Evolutionary conservation across 106 monocot genomes (phyloP), one percentile per base, ranked within the genome.

Genomic region (Gastrodia elata): DNA sequence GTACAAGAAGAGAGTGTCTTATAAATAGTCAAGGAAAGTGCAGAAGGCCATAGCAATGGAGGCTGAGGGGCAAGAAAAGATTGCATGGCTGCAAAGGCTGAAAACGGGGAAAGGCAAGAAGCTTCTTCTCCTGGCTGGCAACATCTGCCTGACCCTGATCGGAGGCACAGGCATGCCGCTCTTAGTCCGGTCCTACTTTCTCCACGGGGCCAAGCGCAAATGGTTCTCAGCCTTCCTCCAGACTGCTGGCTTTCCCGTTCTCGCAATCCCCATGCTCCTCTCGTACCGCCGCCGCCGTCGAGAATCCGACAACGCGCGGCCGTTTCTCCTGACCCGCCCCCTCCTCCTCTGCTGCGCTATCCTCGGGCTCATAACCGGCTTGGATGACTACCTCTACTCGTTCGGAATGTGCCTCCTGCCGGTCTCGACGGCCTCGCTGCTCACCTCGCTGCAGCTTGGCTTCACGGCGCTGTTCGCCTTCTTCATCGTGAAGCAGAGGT

Each of bases 101-200:
- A 48, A n/a, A 0, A 18, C 18, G 0, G 4, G 8, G 6, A 67
- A 67, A 0, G 3, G n/a, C n/a, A 77, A 38, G 11, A 64, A 6
- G 38, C 2, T 25, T 25, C 0, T 76, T 14, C 28, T 84, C 27
- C 75, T 84, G 42, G 65, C n/a, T 34, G 3, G 41, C 48, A 72
- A 78, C 72, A 4, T 72, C 39, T 6, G 33, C 64, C 30, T 78
- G 0, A 67, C 88, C 68, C 32, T 79, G 68, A 22, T 84, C 69
- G 37, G 84, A 28, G 84, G 84, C 71, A 26, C 38, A 32, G 82
- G 75, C 58, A 84, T 76, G 6, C 80, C 80, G 0, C 77, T 94
- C 61, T 77, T 94, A 69, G 72, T 83, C 71, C 91, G 91, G 13
- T 22, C 88, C 74, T 91, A 94, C 82, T 94, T 91, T 83, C n/a